phyloP scores from a whole-genome alignment of 176 grass and related monocot genomes.

The Chloris gayana region DNA sequence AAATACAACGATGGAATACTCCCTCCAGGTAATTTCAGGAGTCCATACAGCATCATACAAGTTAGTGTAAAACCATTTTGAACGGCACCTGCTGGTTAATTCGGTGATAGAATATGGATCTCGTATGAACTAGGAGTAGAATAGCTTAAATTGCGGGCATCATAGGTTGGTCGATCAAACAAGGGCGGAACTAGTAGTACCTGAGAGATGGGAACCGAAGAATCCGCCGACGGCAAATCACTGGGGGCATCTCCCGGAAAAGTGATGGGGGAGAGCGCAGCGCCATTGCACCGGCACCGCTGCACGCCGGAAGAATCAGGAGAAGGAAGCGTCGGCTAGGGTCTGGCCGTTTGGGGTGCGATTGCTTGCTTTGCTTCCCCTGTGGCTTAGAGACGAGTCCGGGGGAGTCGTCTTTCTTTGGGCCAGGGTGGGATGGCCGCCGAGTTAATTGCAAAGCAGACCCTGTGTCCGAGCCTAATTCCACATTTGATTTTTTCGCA shows the following conservation, averaged over 20 bases:
- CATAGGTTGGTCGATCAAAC: not conserved
- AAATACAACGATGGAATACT: too few species aligned
- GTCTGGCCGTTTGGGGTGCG: too few species aligned
- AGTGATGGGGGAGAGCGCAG: not conserved
- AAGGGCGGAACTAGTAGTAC: conserved; percentile 1
- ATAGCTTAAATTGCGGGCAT: not conserved
- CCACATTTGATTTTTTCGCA: too few species aligned
- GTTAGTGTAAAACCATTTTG: not conserved
- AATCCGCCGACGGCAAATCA: too few species aligned
- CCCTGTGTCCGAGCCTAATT: too few species aligned
- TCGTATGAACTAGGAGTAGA: not conserved
- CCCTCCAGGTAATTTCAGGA: too few species aligned
- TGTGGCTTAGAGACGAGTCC: too few species aligned
- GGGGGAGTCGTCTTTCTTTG: too few species aligned
- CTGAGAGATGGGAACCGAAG: not conserved
- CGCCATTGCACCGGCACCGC: not conserved
- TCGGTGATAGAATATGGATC: not conserved
- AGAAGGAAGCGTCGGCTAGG: not conserved
- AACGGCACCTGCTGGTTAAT: not conserved
- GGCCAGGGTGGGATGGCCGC: too few species aligned
- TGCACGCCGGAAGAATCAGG: not conserved
- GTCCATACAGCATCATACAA: not conserved
- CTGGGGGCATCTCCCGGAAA: not conserved
- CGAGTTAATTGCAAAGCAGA: too few species aligned
- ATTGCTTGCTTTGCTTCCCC: not conserved